Conservation (phyloP, 2,329 filamentous ascomycete genomes). For the Calonectria hawksworthii region DNA sequence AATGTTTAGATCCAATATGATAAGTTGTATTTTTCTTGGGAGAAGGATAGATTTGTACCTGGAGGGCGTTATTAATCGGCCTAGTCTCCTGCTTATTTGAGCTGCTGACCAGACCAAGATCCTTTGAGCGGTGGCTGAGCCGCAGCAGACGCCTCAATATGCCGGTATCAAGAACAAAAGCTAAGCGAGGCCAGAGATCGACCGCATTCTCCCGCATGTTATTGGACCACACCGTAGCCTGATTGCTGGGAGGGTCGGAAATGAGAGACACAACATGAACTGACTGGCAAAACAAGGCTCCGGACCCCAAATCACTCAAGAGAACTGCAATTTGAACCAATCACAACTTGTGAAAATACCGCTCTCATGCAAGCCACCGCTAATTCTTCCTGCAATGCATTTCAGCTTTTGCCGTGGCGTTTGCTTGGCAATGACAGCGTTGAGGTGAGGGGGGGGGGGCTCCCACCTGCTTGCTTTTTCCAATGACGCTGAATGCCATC, state of each 20-base stretch:
- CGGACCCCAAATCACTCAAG: neutral
- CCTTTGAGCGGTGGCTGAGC: neutral
- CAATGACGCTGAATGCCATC: neutral
- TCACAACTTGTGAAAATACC: neutral
- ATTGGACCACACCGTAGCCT: neutral
- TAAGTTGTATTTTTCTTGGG: neutral
- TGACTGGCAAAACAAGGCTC: neutral
- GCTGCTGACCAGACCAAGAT: too few species aligned
- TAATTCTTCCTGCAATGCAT: neutral
- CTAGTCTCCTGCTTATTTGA: too few species aligned
- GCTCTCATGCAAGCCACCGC: neutral
- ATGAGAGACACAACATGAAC: neutral
- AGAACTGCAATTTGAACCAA: neutral
- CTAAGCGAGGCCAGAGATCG: neutral
- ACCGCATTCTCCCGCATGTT: too few species aligned
- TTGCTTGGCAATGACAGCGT: neutral
- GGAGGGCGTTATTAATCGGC: neutral
- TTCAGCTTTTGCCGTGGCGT: neutral
- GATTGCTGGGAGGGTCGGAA: neutral
- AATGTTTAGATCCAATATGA: too few species aligned
- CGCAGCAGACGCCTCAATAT: too few species aligned
- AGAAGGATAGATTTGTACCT: neutral
- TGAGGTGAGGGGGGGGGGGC: neutral
- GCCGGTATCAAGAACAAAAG: neutral
- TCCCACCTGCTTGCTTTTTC: neutral